Conservation (phyloP, 2,329 filamentous ascomycete genomes). For the Aureobasidium sp. region DNA sequence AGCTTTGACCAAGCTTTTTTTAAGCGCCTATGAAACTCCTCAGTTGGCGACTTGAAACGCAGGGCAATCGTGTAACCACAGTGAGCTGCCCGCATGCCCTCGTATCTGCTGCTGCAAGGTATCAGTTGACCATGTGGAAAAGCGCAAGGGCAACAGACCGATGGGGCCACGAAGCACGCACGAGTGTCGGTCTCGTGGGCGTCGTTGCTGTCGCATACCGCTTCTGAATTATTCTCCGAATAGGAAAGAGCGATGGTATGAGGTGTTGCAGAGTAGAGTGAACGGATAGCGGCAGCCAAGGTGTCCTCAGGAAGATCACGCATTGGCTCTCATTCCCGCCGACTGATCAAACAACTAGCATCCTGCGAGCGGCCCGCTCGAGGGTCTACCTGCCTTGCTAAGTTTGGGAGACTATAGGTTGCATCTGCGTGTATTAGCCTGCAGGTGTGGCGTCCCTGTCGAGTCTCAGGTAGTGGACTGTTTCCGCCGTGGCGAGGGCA, state of each 20-base stretch:
- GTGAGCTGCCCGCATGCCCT: not conserved
- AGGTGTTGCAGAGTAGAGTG: not conserved
- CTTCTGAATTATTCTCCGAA: not conserved
- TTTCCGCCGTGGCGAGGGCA: not conserved
- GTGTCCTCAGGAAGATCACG: not conserved
- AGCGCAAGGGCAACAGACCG: not conserved
- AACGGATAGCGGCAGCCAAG: not conserved
- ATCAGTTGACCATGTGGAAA: slow-evolving; percentile 2
- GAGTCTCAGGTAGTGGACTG: slow-evolving; percentile 1
- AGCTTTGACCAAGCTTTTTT: slow-evolving; percentile 10
- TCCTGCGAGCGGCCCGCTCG: not conserved
- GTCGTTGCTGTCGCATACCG: not conserved
- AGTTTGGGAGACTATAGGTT: not conserved
- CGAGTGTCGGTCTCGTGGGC: slow-evolving; percentile 1
- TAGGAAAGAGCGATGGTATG: not conserved
- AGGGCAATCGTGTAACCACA: not conserved
- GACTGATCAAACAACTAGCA: not conserved
- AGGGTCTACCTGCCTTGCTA: not conserved
- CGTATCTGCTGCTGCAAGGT: not conserved
- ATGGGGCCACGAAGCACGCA: not conserved
- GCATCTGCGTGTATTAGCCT: not conserved
- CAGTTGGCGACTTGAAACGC: not conserved
- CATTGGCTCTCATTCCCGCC: not conserved
- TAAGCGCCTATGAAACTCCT: slow-evolving; percentile 8
- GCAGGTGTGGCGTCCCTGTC: slow-evolving; percentile 2